phyloP scores from a whole-genome alignment of 345 rosid genomes.

The Pelargonium nanum region DNA sequence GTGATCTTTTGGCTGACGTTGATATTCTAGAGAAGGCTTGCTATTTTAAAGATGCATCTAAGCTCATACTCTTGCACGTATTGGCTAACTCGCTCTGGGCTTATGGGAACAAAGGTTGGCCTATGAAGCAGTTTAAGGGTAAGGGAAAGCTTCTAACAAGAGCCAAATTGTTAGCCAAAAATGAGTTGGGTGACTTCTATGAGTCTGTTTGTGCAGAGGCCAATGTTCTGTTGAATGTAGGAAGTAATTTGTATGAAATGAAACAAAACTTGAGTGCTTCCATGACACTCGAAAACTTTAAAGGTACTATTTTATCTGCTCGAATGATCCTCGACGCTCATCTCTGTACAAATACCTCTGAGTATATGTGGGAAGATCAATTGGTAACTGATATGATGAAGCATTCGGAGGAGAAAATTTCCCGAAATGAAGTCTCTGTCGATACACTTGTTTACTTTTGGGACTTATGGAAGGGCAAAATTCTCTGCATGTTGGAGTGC shows the following conservation, averaged over 20 bases:
- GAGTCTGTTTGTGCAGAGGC: conserved; percentile 2
- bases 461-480: conserved; percentile 7
- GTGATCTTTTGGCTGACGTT: conserved; percentile 5
- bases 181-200: background rate
- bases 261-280: background rate
- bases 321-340: conserved; percentile 2
- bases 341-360: background rate
- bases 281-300: background rate
- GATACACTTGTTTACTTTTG: conserved; percentile 2
- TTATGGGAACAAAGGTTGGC: conserved; percentile 11
- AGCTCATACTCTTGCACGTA: conserved; percentile 4
- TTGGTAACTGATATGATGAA: background rate
- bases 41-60: conserved; percentile 5
- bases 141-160: conserved; percentile 5
- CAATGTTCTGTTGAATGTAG: background rate
- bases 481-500: background rate
- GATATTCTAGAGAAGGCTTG: conserved; percentile 3
- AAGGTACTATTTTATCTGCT: conserved; percentile 8
- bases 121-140: conserved; percentile 1
- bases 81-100: conserved; percentile 11
- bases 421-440: background rate
- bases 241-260: background rate
- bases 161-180: conserved; percentile 3
- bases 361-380: background rate
- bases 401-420: background rate